Conservation (phyloP, 148 eudicot genomes). For the Fagopyrum esculentum region DNA sequence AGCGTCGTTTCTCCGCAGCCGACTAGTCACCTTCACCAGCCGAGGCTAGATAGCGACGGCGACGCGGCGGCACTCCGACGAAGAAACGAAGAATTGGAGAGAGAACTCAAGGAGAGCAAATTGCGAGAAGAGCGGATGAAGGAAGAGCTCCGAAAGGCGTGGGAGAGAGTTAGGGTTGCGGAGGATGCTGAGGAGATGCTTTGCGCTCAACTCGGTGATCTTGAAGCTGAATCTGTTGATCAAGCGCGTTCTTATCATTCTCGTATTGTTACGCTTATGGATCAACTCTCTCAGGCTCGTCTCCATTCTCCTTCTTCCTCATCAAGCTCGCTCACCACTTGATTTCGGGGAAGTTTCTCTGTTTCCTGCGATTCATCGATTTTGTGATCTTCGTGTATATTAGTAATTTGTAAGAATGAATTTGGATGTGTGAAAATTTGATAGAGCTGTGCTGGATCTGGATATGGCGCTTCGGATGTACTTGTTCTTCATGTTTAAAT, state of each 20-base stretch:
- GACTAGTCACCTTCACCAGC: neutral
- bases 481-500: too few relatives aligned
- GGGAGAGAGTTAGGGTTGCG: slow-evolving; percentile 45
- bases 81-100: slow-evolving; percentile 61
- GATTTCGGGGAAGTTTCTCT: neutral
- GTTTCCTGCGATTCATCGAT: neutral
- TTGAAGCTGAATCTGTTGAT: slow-evolving; percentile 61
- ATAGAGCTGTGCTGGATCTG: neutral
- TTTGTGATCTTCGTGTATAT: neutral
- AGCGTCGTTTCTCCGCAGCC: neutral
- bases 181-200: slow-evolving; percentile 80
- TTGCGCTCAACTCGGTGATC: slow-evolving; percentile 58
- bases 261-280: slow-evolving; percentile 31
- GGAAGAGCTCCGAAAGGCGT: slow-evolving; percentile 30
- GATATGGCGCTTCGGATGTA: neutral
- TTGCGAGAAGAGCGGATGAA: slow-evolving; percentile 54
- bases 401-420: neutral
- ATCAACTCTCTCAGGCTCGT: slow-evolving; percentile 28
- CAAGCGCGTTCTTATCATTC: slow-evolving; percentile 42
- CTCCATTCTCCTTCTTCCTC: slow-evolving; percentile 16
- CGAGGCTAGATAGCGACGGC: neutral
- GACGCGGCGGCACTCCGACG: slow-evolving; percentile 17
- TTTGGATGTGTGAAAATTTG: neutral
- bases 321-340: neutral
- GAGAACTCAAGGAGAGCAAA: slow-evolving; percentile 36